These are phyloP conservation scores for Ophiocordyceps robertsii DNA, from an alignment of 2,329 filamentous ascomycete species.

Conservation along the genomic window DNA sequence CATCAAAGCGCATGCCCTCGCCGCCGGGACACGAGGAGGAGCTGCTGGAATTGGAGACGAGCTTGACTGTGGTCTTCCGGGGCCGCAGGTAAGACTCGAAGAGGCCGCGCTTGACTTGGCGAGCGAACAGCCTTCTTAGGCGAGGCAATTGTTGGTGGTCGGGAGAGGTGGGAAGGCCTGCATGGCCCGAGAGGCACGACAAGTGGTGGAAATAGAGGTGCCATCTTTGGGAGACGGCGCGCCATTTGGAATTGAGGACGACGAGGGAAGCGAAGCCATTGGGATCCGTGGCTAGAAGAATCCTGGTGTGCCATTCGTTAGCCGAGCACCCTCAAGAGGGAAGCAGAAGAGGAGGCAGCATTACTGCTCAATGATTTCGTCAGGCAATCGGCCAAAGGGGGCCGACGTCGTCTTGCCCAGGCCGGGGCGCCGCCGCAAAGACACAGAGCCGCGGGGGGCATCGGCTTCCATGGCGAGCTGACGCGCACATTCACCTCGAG, in stretches of 20 bases:
- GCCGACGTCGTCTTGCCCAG: not conserved
- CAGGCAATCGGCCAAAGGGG: constrained; percentile 43
- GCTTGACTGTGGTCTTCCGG: constrained; percentile 56
- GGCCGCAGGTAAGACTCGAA: constrained; percentile 67
- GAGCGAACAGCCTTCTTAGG: constrained; percentile 53
- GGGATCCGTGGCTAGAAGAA: constrained; percentile 45
- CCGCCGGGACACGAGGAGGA: constrained; percentile 72
- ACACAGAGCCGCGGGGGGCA: not conserved
- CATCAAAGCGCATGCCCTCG: constrained; percentile 73
- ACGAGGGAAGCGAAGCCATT: constrained; percentile 54
- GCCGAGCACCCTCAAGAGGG: not conserved
- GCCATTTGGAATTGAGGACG: constrained; percentile 53
- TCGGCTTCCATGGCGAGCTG: not conserved
- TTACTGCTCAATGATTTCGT: constrained; percentile 59
- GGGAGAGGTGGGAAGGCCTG: constrained; percentile 17
- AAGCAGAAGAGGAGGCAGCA: constrained; percentile 11
- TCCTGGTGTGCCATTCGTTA: constrained; percentile 25
- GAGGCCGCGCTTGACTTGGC: constrained; percentile 61
- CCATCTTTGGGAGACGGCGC: constrained; percentile 46
- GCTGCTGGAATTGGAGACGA: constrained; percentile 74
- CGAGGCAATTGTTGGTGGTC: constrained; percentile 38
- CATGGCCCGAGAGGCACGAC: constrained; percentile 38
- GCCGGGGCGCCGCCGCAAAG: not conserved
- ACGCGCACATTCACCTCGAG: not conserved
- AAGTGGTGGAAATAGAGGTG: constrained; percentile 52